These are phyloP conservation scores for Colletotrichum chrysophilum DNA, from an alignment of 2,329 filamentous ascomycete species.

Conservation along the genomic window DNA sequence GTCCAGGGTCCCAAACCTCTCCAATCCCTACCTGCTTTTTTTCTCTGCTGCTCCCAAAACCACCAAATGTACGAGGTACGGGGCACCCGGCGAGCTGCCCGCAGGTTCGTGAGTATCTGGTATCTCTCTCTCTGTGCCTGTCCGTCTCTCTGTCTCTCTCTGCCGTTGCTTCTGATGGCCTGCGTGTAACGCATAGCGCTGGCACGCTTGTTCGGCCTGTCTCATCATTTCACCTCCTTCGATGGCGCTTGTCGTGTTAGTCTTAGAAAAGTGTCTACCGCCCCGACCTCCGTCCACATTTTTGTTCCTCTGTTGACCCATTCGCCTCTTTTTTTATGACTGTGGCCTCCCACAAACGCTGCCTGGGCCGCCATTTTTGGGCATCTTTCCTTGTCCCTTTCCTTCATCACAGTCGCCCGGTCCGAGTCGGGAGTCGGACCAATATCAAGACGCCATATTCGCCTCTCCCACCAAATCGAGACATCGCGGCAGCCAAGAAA, in stretches of 20 bases:
- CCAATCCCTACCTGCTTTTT: not conserved
- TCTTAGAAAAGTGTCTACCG: slow-evolving; percentile 3
- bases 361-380: not conserved
- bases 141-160: not conserved
- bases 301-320: not conserved
- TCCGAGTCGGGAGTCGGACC: not conserved
- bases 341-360: not conserved
- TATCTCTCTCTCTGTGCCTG: not conserved
- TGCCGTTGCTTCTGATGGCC: not conserved
- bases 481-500: not conserved
- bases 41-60: not conserved
- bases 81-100: not conserved
- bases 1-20: slow-evolving; percentile 3
- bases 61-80: not conserved
- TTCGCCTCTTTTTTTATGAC: not conserved
- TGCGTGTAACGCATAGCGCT: not conserved
- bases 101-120: not conserved
- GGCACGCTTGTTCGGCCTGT: not conserved
- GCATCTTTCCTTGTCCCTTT: not conserved
- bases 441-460: not conserved
- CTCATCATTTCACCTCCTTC: slow-evolving; percentile 3
- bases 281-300: not conserved
- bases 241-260: slow-evolving; percentile 1
- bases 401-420: not conserved
- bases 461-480: not conserved